A percentile compares a stretch with the other conserved stretches of the same genome.
phyloP scores from a whole-genome alignment of 2,329 filamentous ascomycete genomes.

The Colletotrichum australisinense region DNA sequence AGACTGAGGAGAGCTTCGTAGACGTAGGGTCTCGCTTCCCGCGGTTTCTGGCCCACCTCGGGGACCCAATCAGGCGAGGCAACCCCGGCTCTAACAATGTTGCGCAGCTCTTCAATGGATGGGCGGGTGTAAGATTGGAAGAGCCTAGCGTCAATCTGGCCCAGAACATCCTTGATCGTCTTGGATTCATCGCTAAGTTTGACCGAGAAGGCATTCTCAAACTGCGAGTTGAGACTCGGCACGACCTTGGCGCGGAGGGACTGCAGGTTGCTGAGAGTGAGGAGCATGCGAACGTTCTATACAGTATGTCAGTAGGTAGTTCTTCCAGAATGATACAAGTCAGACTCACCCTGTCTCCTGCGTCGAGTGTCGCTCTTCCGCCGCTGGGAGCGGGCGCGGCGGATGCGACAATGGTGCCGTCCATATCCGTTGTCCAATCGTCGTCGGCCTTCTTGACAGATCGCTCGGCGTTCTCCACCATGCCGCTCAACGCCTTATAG shows the following conservation, averaged over 20 bases:
- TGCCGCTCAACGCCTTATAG: conserved; percentile 92
- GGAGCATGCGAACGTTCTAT: conserved; percentile 90
- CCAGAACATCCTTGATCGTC: conserved; percentile 89
- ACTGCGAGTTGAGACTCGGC: conserved; percentile 88
- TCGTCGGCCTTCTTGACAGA: conserved; percentile 73
- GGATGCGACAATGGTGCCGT: conserved; percentile 51
- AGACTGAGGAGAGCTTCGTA: conserved; percentile 87
- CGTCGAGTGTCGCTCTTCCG: conserved; percentile 62
- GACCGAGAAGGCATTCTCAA: conserved; percentile 93
- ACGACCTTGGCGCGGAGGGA: conserved; percentile 84
- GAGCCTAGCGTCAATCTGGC: conserved; percentile 89
- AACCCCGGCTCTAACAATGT: conserved; percentile 80
- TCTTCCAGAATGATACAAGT: background rate
- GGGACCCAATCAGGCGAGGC: conserved; percentile 79
- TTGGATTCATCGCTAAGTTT: conserved; percentile 94
- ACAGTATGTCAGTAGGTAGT: conserved; percentile 39
- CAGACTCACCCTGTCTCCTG: conserved; percentile 64
- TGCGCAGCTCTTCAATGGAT: conserved; percentile 73
- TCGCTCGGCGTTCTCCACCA: conserved; percentile 96
- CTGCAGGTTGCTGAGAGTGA: conserved; percentile 93
- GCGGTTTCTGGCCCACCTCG: conserved; percentile 65
- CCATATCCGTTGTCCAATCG: conserved; percentile 66
- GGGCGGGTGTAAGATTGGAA: conserved; percentile 94
- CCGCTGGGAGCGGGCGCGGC: conserved; percentile 50
- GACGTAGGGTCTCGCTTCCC: conserved; percentile 86